Evolutionary conservation across 2,329 filamentous ascomycete genomes (phyloP).

Genomic region (Fusarium sp.): DNA sequence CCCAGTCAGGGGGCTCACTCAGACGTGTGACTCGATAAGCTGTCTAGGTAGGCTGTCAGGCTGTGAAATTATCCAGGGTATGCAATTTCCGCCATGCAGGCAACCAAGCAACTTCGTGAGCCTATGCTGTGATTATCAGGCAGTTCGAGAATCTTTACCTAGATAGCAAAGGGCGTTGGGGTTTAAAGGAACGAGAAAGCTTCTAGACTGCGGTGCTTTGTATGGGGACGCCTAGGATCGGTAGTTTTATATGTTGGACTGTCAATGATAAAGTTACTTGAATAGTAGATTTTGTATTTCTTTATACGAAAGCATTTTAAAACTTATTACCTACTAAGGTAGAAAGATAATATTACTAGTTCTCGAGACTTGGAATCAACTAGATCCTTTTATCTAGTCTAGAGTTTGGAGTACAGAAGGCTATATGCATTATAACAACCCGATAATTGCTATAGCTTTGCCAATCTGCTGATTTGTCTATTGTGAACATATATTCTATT

Average conservation of each 20-base stretch:
- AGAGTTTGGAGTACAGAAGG: too few relatives aligned
- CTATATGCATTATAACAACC: neutral
- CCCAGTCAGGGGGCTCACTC: constrained; percentile 14
- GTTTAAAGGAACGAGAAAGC: neutral
- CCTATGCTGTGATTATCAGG: constrained; percentile 9
- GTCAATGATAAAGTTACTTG: neutral
- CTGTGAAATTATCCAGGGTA: constrained; percentile 36
- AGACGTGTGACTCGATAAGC: constrained; percentile 23
- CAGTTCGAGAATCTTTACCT: neutral
- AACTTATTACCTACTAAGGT: neutral
- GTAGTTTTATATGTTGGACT: neutral
- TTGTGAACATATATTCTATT: neutral
- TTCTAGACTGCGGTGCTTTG: neutral
- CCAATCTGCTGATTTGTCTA: neutral
- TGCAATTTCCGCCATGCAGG: constrained; percentile 40
- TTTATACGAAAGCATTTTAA: neutral
- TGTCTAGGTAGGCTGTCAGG: neutral
- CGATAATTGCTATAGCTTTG: neutral
- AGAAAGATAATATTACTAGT: neutral
- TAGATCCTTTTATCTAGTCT: neutral
- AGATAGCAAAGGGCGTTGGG: neutral
- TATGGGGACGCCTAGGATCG: neutral
- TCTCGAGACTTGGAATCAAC: neutral
- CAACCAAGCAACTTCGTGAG: constrained; percentile 10
- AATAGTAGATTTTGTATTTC: neutral